A percentile compares a stretch with the other conserved stretches of the same genome.
These are phyloP conservation scores for Onygenales sp. DNA, from an alignment of 2,329 filamentous ascomycete species.

Conservation along the genomic window DNA sequence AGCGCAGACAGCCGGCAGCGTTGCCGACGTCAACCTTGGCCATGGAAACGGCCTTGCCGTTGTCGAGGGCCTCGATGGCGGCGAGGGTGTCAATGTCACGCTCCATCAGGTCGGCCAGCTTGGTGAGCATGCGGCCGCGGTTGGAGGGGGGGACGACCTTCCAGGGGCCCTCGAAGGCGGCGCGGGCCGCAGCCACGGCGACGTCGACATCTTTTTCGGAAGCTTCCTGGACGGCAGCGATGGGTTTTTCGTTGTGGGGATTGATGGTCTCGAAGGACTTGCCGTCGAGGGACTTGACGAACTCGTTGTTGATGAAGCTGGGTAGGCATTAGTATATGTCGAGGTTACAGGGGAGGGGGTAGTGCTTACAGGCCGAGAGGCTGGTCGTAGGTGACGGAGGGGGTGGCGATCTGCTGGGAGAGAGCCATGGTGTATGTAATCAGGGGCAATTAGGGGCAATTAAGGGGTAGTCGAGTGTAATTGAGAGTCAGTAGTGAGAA, in stretches of 20 bases:
- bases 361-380: conserved; percentile 28
- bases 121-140: conserved; percentile 60
- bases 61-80: conserved; percentile 68
- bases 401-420: conserved; percentile 29
- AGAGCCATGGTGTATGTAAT: conserved; percentile 26
- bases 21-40: conserved; percentile 62
- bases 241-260: conserved; percentile 74
- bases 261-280: conserved; percentile 91
- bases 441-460: neutral
- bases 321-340: too few species aligned
- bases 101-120: conserved; percentile 72
- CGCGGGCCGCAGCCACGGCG: conserved; percentile 75
- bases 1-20: conserved; percentile 65
- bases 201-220: conserved; percentile 69
- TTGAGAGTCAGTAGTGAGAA: neutral
- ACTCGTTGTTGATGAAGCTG: conserved; percentile 69
- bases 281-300: conserved; percentile 71
- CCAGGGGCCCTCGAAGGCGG: conserved; percentile 72
- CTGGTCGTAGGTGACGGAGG: conserved; percentile 32
- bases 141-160: conserved; percentile 56
- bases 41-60: conserved; percentile 34
- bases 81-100: conserved; percentile 68
- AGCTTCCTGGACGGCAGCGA: conserved; percentile 72
- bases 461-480: neutral
- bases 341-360: neutral